Conservation (phyloP, 257 asterid genomes). For the Nicotiana benthamiana region DNA sequence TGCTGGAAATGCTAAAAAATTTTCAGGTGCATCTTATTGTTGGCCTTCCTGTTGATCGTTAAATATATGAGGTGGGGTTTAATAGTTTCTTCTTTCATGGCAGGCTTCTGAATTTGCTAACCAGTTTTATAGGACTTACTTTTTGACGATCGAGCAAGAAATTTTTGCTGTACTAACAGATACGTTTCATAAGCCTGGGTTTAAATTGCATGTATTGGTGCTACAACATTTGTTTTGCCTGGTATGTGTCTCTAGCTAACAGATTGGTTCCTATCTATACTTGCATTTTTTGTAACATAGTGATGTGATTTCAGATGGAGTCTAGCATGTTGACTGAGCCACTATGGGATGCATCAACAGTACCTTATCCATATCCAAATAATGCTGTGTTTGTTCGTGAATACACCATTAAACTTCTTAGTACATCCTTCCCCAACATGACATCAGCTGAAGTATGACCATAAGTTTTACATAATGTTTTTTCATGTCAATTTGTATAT, state of each 20-base stretch:
- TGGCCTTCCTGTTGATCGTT: not conserved
- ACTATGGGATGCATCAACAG: conserved; percentile 80
- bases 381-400: conserved; percentile 68
- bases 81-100: conserved; percentile 18
- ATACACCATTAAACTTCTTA: conserved; percentile 77
- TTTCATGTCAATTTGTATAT: not conserved
- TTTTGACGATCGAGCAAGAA: conserved; percentile 86
- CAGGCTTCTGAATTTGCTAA: conserved; percentile 83
- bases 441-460: conserved; percentile 63
- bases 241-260: conserved; percentile 37
- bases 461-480: not conserved
- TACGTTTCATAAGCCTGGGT: conserved; percentile 95
- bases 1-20: conserved; percentile 85
- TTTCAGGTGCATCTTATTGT: conserved; percentile 59
- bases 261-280: conserved; percentile 10
- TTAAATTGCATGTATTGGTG: conserved; percentile 82
- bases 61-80: not conserved
- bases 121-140: conserved; percentile 78
- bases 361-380: conserved; percentile 57
- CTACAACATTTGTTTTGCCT: conserved; percentile 77
- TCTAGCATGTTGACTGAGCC: conserved; percentile 72
- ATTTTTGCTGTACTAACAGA: conserved; percentile 88
- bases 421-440: conserved; percentile 97
- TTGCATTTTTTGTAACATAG: conserved; percentile 5
- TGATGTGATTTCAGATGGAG: conserved; percentile 53